Evolutionary conservation across 2,329 filamentous ascomycete species (phyloP), one percentile per base, ranked within the genome.

Genomic region (Claviceps sp.): DNA sequence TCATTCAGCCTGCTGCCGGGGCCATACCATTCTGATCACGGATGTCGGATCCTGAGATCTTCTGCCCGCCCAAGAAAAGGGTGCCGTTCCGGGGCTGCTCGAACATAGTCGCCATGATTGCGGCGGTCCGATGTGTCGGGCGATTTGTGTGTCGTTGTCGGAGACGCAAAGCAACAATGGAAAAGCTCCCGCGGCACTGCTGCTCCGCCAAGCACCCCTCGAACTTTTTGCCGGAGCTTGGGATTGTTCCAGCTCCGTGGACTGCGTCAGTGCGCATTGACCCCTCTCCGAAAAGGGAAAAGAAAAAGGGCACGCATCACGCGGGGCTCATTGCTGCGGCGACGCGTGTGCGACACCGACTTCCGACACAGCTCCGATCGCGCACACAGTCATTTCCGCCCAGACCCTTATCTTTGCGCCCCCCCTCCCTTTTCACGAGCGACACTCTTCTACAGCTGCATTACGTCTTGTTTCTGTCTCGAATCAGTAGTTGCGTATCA

Each of bases 21-120:
- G 54, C 58, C 67, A 67, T 75, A 87, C 86, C 86, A 77, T 96
- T 97, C 72, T 97, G 90, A 68, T 98, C 93, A 67, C 93, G 82
- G 69, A 98, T 95, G 72, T 98, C 93, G 63, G 88, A 78, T 60
- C 93, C 93, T 61, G 88, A 95, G 71, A 97, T 95, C 81, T 98
- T 98, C 73, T 88, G 84, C 67, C 93, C 93, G 62, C 93, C 93
- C 57, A 98, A 81, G 76, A 98, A 98, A 63, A 98, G 79, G 64
- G 89, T 96, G 70, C 94, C 93, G 67, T 95, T 94, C 67, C 90
- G 82, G 66, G 89, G 86, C 73, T 93, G 87, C 74, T 96, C 89
- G 66, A 97, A 98, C 71, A 98, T 89, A 66, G 88, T 87, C 70
- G 88, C 84, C 93, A 98, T 98, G 58, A 56, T 55, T 63, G 62